phyloP scores from a whole-genome alignment of 2,329 filamentous ascomycete genomes.

The Exophiala sp. region DNA sequence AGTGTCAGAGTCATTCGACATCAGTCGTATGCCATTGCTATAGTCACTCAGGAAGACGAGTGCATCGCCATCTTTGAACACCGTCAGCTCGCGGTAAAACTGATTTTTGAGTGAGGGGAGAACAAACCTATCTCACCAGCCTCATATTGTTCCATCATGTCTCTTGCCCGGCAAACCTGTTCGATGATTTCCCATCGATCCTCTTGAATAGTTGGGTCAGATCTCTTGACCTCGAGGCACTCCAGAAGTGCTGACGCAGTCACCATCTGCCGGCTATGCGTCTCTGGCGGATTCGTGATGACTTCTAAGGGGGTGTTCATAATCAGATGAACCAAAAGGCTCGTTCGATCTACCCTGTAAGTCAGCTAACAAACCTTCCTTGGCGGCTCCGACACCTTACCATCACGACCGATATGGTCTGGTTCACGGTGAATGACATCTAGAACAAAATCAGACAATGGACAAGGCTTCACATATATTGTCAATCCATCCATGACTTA shows the following conservation, averaged over 20 bases:
- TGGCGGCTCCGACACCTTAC: conserved; percentile 33
- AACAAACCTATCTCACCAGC: conserved; percentile 25
- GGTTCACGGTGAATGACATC: conserved; percentile 48
- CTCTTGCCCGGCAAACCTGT: conserved; percentile 22
- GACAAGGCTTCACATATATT: background rate
- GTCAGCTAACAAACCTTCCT: background rate
- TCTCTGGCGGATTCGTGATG: conserved; percentile 19
- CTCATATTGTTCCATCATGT: conserved; percentile 26
- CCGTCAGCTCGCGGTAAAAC: too few relatives aligned
- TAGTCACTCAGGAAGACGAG: conserved; percentile 20
- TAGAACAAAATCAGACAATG: conserved; percentile 29
- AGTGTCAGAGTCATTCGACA: conserved; percentile 9
- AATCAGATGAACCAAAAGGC: conserved; percentile 28
- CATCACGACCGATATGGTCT: conserved; percentile 46
- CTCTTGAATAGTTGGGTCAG: conserved; percentile 16
- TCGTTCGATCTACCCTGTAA: conserved; percentile 26
- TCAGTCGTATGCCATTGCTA: conserved; percentile 7
- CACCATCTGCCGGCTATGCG: conserved; percentile 16
- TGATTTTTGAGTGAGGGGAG: too few relatives aligned
- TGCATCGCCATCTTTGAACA: conserved; percentile 20
- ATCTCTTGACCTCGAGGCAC: conserved; percentile 24
- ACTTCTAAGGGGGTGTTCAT: conserved; percentile 24
- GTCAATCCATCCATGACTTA: conserved; percentile 5
- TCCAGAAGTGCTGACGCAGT: conserved; percentile 21
- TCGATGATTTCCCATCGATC: conserved; percentile 23